Percentiles rank a stretch among this genome's conserved stretches.
Conservation (phyloP, 257 asterid genomes). For the Salvia splendens region DNA sequence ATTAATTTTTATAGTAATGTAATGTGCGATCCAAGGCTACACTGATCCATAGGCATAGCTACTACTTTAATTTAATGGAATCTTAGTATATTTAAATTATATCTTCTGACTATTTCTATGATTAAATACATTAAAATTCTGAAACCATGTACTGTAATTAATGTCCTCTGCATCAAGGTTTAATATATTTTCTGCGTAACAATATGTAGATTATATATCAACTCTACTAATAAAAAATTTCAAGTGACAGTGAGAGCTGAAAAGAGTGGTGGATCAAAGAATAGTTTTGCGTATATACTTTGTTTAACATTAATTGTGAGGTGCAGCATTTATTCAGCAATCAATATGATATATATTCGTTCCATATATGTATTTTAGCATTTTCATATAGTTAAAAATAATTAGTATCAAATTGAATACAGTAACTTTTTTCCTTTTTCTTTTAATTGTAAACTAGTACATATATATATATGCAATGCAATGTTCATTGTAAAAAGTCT, state of each 20-base stretch:
- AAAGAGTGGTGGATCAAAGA: slow-evolving; percentile 33
- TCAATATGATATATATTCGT: slow-evolving; percentile 29
- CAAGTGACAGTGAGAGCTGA: slow-evolving; percentile 24
- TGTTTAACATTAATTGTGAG: slow-evolving; percentile 27
- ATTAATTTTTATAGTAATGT: background rate
- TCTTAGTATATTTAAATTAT: slow-evolving; percentile 26
- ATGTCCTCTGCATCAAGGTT: slow-evolving; percentile 41
- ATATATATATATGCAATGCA: background rate
- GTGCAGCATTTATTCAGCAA: slow-evolving; percentile 40
- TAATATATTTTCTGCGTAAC: background rate
- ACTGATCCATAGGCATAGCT: slow-evolving; percentile 57
- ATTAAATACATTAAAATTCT: slow-evolving; percentile 14
- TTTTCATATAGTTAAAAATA: too few species aligned
- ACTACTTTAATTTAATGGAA: slow-evolving; percentile 34
- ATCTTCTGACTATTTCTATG: slow-evolving; percentile 18
- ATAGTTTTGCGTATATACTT: slow-evolving; percentile 8
- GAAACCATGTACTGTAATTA: slow-evolving; percentile 34
- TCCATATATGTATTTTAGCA: too few species aligned
- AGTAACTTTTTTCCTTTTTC: background rate
- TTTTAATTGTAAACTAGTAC: background rate
- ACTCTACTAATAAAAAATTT: background rate
- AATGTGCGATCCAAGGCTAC: slow-evolving; percentile 62
- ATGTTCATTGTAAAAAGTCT: slow-evolving; percentile 39
- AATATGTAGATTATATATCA: background rate
- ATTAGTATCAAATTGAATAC: background rate